phyloP scores from a whole-genome alignment of 768 basidiomycete species.

The Tulasnella sp. region DNA sequence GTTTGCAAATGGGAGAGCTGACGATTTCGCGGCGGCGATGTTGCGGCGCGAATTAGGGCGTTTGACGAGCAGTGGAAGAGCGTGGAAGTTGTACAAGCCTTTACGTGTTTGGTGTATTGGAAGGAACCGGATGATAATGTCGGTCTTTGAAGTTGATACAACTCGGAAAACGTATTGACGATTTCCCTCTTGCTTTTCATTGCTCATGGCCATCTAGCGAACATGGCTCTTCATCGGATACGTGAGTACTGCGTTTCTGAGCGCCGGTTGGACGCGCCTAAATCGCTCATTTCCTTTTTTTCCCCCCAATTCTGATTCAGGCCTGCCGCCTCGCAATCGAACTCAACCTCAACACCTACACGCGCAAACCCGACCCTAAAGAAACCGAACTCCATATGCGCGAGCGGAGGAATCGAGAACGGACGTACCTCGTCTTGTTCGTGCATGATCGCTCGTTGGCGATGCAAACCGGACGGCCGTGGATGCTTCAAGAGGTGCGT shows the following conservation, averaged over 20 bases:
- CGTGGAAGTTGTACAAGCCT: slow-evolving; percentile 83
- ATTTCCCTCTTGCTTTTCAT: not conserved
- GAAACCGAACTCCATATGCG: slow-evolving; percentile 59
- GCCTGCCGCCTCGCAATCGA: slow-evolving; percentile 86
- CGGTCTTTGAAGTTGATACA: slow-evolving; percentile 24
- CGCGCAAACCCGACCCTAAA: slow-evolving; percentile 44
- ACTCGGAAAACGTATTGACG: not conserved
- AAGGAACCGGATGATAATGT: slow-evolving; percentile 80
- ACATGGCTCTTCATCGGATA: slow-evolving; percentile 87
- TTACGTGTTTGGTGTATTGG: slow-evolving; percentile 86
- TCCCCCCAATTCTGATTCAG: slow-evolving; percentile 32
- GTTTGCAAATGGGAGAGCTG: not conserved
- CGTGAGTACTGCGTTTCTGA: slow-evolving; percentile 38
- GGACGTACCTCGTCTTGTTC: slow-evolving; percentile 78
- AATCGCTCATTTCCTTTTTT: not conserved
- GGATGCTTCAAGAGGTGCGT: slow-evolving; percentile 73
- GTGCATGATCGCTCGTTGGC: slow-evolving; percentile 80
- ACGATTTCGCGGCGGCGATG: too few relatives aligned
- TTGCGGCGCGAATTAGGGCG: too few relatives aligned
- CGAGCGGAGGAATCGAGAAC: slow-evolving; percentile 76
- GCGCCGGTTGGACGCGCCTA: not conserved
- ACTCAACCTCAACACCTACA: slow-evolving; percentile 66
- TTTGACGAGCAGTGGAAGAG: slow-evolving; percentile 72
- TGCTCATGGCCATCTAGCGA: slow-evolving; percentile 37
- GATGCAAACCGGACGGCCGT: slow-evolving; percentile 76